Evolutionary conservation across 2,329 filamentous ascomycete species (phyloP).

Genomic region (Penicillium sp.): DNA sequence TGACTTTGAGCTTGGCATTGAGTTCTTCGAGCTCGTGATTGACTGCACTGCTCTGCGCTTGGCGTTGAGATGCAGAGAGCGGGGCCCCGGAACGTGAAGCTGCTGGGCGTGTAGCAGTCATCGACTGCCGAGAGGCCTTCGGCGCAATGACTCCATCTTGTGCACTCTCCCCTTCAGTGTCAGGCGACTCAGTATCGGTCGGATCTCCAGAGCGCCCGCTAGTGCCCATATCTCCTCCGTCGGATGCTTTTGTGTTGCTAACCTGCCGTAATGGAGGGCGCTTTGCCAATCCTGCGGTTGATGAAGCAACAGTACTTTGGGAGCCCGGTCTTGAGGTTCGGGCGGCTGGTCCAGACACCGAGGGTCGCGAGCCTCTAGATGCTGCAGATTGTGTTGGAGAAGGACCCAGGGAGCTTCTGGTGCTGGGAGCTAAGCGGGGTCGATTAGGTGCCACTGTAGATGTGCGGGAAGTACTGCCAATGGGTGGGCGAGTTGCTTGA

Average conservation of each 20-base stretch:
- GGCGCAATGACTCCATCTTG: conserved; percentile 21
- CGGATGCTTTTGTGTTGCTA: conserved; percentile 26
- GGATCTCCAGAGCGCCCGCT: conserved; percentile 31
- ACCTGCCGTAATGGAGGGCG: conserved; percentile 35
- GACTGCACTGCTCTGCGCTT: conserved; percentile 49
- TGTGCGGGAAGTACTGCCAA: conserved; percentile 53
- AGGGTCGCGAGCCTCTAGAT: conserved; percentile 41
- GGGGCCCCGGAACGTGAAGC: conserved; percentile 28
- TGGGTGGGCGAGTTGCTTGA: conserved; percentile 36
- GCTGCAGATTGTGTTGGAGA: conserved; percentile 44
- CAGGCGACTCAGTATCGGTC: conserved; percentile 28
- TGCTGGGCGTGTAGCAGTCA: conserved; percentile 24
- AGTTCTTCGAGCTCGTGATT: conserved; percentile 77
- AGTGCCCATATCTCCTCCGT: conserved; percentile 25
- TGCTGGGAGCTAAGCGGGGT: conserved; percentile 55
- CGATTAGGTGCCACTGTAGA: conserved; percentile 47
- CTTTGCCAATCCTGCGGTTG: conserved; percentile 28
- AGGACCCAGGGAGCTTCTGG: conserved; percentile 66
- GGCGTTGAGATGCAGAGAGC: conserved; percentile 39
- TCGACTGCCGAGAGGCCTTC: conserved; percentile 24
- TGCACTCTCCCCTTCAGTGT: conserved; percentile 22
- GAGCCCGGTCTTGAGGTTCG: conserved; percentile 35
- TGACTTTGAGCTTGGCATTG: conserved; percentile 78
- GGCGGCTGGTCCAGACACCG: conserved; percentile 34
- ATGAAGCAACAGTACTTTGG: conserved; percentile 23